Base-by-base conservation (phyloP, 2,329 filamentous ascomycete species). In the Hypomyces rosellus region DNA sequence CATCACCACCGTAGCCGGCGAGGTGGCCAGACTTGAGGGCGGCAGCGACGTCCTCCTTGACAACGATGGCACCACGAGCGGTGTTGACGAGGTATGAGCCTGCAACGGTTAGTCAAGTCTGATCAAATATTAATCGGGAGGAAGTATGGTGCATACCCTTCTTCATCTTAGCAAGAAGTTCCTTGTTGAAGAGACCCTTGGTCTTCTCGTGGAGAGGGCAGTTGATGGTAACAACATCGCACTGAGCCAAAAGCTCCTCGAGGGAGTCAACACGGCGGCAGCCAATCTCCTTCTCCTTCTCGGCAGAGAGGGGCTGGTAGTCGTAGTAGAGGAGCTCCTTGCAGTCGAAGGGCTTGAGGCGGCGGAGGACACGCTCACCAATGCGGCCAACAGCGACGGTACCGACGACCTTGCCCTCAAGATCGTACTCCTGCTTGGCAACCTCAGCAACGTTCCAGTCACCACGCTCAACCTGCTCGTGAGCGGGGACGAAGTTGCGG, bases 271-370 rank as follows among this genome's bases (percentile, higher is more conserved):
- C 90, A 55, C 93, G 84, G 65, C 89, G 82, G 82, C 86, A 91
- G 70, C 92, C 92, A 74, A 97, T 97, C 79, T 96, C 92, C 74
- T 87, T 84, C 83, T 97, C 91, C 63, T 84, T 78, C 77, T 96
- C 90, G 54, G 89, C 66, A 54, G 75, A 79, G 58, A 99, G 80
- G 47, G 92, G 90, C 81, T 99, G 93, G 86, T 99, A 99, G 78
- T 99, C 93, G 71, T 88, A 97, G 88, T 99, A 99, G 57, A 97
- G 83, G 46, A 99, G 83, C 81, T 97, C 92, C 85, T 96, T 96
- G 89, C 93, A 99, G 80, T 96, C 92, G 68, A 99, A 99, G 60
- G 91, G 78, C 84, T 95, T 95, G 65, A 99, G 86, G 60, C 93
- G 85, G 72, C 92, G 88, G 62, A 99, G 84, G 52, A 99, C 93